Evolutionary conservation across 352 stramenopile species (phyloP).

Genomic region (Pythium phragmitis): DNA sequence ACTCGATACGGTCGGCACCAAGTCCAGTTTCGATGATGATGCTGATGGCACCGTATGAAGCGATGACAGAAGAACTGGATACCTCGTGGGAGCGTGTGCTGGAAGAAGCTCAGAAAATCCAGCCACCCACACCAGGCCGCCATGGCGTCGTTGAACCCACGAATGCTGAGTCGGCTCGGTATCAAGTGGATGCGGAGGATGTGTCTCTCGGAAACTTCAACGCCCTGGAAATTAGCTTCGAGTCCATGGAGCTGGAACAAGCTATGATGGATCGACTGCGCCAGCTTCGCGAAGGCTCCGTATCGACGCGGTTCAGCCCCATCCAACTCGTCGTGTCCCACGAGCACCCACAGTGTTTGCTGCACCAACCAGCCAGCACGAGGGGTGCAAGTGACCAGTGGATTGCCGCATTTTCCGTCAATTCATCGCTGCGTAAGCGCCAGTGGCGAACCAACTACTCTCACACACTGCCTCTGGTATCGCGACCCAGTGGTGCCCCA

Average conservation of each 20-base stretch:
- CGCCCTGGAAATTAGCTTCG: conserved; percentile 43
- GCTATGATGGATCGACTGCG: conserved; percentile 42
- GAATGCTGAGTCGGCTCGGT: not conserved
- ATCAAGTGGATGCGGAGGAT: not conserved
- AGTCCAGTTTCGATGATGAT: conserved; percentile 7
- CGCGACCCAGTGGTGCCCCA: not conserved
- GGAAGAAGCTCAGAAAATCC: conserved; percentile 15
- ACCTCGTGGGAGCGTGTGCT: conserved; percentile 22
- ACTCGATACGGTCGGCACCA: not conserved
- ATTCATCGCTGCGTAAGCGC: conserved; percentile 47
- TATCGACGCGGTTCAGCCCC: conserved; percentile 50
- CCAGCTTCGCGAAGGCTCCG: conserved; percentile 44
- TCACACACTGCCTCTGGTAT: conserved; percentile 28
- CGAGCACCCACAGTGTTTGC: conserved; percentile 30
- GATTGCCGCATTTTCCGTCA: conserved; percentile 42
- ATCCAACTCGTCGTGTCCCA: conserved; percentile 49
- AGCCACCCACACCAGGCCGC: not conserved
- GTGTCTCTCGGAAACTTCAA: conserved; percentile 20
- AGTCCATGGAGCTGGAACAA: conserved; percentile 41
- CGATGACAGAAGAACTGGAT: conserved; percentile 24
- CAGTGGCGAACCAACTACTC: conserved; percentile 42
- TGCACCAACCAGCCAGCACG: not conserved
- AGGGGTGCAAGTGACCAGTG: conserved; percentile 1
- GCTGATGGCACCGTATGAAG: conserved; percentile 26
- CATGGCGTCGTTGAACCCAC: not conserved